Conservation (phyloP, 305 asterid genomes). For the Fraxinus platypoda region DNA sequence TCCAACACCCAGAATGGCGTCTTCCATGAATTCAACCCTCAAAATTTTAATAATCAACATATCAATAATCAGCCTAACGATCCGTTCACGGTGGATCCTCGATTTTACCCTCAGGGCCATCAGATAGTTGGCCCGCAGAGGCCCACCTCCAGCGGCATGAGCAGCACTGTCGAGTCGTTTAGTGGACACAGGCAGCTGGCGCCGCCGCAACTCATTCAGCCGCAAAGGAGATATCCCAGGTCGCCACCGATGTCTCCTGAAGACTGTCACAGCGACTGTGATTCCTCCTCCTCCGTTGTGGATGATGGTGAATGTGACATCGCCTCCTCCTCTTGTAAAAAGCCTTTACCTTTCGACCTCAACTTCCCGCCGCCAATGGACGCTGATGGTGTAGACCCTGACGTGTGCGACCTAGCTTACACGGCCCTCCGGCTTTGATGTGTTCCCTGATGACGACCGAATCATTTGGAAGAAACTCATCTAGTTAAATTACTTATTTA, state of each 20-base stretch:
- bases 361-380: constrained; percentile 38
- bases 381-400: constrained; percentile 9
- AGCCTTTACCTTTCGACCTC: constrained; percentile 46
- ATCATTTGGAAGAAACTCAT: background rate
- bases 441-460: constrained; percentile 2
- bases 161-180: constrained; percentile 55
- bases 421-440: constrained; percentile 65
- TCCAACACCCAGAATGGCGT: background rate
- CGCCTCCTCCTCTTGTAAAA: constrained; percentile 40
- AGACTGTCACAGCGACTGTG: constrained; percentile 57
- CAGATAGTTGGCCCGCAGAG: constrained; percentile 28
- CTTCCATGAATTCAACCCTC: constrained; percentile 3
- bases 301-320: constrained; percentile 41
- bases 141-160: constrained; percentile 43
- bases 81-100: constrained; percentile 19
- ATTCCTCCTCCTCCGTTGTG: constrained; percentile 49
- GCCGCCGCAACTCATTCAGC: constrained; percentile 1
- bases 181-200: constrained; percentile 41
- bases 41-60: background rate
- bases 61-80: constrained; percentile 7
- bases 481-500: background rate
- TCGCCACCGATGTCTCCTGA: constrained; percentile 47
- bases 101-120: constrained; percentile 22
- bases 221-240: constrained; percentile 37
- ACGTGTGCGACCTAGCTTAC: constrained; percentile 53